Percentiles rank a stretch among this genome's conserved stretches.
These are phyloP conservation scores for Sarocladiaceae sp. DNA, from an alignment of 2,329 filamentous ascomycete species.

Conservation along the genomic window DNA sequence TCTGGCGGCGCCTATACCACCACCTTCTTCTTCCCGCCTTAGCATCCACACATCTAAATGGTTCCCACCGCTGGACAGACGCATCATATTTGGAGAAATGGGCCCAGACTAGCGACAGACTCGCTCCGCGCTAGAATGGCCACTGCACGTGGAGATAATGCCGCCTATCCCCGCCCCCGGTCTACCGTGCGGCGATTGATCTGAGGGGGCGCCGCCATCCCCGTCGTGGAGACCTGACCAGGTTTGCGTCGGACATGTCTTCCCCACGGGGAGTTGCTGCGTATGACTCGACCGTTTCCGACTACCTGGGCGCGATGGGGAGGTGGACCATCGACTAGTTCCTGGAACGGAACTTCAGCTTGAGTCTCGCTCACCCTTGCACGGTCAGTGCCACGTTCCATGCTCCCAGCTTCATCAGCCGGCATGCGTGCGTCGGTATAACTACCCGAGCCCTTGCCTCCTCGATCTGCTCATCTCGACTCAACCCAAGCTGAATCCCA, in stretches of 20 bases:
- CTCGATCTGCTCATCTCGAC: not conserved
- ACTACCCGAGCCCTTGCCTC: not conserved
- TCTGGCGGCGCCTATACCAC: too few relatives aligned
- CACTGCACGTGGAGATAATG: too few relatives aligned
- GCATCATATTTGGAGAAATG: too few relatives aligned
- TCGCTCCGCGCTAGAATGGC: too few relatives aligned
- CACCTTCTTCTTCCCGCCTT: too few relatives aligned
- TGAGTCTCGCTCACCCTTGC: not conserved
- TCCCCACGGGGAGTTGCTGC: not conserved
- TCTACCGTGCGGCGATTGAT: not conserved
- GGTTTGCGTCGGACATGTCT: not conserved
- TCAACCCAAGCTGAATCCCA: too few relatives aligned
- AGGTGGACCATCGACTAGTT: not conserved
- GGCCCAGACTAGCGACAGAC: too few relatives aligned
- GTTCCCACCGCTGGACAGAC: too few relatives aligned
- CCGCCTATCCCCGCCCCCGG: constrained; percentile 5
- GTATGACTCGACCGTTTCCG: not conserved
- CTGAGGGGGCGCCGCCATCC: not conserved
- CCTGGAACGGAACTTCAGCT: not conserved
- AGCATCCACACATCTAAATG: too few relatives aligned
- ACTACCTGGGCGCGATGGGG: not conserved
- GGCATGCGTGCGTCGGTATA: not conserved
- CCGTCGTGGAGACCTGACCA: not conserved
- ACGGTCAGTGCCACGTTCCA: not conserved
- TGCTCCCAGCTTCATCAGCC: too few relatives aligned